phyloP scores from a whole-genome alignment of 257 asterid genomes.

The Ophiorrhiza pumila region DNA sequence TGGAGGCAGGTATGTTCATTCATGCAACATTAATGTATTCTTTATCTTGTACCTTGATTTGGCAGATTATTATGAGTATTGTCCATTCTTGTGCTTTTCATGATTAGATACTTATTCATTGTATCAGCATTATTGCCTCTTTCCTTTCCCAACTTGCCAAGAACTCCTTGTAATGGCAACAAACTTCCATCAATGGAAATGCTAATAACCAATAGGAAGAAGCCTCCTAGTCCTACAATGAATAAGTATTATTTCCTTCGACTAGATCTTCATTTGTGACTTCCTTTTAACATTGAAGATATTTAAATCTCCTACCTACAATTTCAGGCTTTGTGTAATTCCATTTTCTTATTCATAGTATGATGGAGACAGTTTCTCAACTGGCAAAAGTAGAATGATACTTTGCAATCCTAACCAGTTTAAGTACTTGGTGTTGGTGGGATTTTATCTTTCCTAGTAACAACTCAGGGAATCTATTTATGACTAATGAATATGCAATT shows the following conservation, averaged over 20 bases:
- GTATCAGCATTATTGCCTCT: not conserved
- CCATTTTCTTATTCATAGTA: not conserved
- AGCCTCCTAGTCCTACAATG: not conserved
- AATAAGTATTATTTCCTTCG: not conserved
- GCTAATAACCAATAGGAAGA: too few species aligned
- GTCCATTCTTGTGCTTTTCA: not conserved
- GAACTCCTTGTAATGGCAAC: not conserved
- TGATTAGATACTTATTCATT: not conserved
- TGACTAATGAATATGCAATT: not conserved
- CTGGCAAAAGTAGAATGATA: not conserved
- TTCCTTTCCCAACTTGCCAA: not conserved
- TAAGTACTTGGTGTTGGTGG: not conserved
- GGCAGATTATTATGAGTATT: not conserved
- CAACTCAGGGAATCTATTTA: not conserved
- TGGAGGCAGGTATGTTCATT: conserved; percentile 3
- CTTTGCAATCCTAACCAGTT: not conserved
- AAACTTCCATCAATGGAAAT: not conserved
- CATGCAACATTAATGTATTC: not conserved
- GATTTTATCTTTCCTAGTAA: not conserved
- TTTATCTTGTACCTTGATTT: not conserved
- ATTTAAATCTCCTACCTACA: not conserved
- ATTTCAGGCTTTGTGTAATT: not conserved
- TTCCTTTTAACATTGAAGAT: not conserved
- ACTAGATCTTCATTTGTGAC: not conserved
- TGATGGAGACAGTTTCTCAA: not conserved